Percentiles rank a stretch among this genome's conserved stretches.
These are phyloP conservation scores for Penicillium argentinense DNA, from an alignment of 495 filamentous ascomycete species.

Conservation along the genomic window DNA sequence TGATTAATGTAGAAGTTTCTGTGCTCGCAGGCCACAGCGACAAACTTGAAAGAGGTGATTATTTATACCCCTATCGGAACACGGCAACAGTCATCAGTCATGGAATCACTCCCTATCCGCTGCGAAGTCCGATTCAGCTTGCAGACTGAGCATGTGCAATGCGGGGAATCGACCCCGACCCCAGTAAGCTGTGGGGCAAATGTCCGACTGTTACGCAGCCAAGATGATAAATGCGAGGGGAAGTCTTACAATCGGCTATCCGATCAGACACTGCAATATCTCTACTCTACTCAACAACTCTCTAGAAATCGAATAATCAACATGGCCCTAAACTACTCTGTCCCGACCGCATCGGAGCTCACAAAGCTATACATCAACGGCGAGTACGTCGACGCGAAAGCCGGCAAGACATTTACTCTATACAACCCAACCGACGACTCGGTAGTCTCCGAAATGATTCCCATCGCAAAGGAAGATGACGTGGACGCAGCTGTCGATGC, in stretches of 20 bases:
- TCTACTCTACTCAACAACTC: background rate
- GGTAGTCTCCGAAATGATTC: constrained; percentile 11
- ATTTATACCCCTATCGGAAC: too few species aligned
- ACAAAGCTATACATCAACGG: constrained; percentile 5
- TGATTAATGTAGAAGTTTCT: too few species aligned
- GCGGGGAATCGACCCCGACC: background rate
- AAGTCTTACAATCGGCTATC: background rate
- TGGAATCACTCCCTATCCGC: too few species aligned
- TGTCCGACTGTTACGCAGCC: background rate
- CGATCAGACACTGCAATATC: background rate
- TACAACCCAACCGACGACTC: constrained; percentile 14
- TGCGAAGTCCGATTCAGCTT: too few species aligned
- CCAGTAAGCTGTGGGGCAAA: too few species aligned
- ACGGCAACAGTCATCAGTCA: too few species aligned
- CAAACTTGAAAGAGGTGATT: too few species aligned
- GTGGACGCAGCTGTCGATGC: constrained; percentile 15
- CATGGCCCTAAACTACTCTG: background rate
- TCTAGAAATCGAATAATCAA: background rate
- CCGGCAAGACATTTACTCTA: constrained; percentile 2
- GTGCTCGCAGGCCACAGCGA: too few species aligned
- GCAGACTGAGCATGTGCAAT: background rate
- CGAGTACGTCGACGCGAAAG: constrained; percentile 5
- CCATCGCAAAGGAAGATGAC: constrained; percentile 9
- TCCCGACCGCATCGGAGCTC: background rate
- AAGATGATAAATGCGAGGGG: constrained; percentile 1